phyloP scores from a whole-genome alignment of 345 rosid genomes.

The Populus davidiana region DNA sequence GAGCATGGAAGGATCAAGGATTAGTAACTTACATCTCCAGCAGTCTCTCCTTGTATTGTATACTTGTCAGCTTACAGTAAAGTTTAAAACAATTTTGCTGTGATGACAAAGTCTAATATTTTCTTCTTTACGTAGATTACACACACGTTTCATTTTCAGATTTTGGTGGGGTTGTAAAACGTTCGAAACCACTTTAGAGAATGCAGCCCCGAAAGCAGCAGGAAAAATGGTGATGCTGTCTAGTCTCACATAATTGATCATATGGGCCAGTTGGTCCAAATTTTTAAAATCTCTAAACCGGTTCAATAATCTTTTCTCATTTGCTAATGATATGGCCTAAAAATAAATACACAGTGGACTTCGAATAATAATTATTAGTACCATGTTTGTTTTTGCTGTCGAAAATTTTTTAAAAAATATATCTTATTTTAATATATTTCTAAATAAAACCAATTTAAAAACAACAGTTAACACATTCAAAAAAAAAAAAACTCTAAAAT shows the following conservation, averaged over 20 bases:
- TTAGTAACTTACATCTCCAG: background rate
- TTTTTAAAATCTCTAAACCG: too few relatives aligned
- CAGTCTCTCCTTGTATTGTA: background rate
- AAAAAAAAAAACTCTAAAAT: too few relatives aligned
- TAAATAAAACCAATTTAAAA: too few relatives aligned
- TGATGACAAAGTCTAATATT: background rate
- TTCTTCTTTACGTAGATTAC: background rate
- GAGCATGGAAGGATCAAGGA: background rate
- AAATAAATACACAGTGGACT: too few relatives aligned
- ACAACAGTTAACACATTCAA: too few relatives aligned
- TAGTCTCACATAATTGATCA: background rate
- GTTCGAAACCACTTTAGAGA: background rate
- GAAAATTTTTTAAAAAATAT: too few relatives aligned
- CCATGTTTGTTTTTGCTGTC: too few relatives aligned
- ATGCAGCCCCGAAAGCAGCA: too few relatives aligned
- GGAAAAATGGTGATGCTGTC: background rate
- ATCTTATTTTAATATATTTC: too few relatives aligned
- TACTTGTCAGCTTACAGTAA: background rate
- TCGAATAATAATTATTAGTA: background rate
- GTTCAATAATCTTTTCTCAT: too few relatives aligned
- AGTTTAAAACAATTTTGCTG: background rate
- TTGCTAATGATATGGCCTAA: too few relatives aligned
- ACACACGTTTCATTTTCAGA: background rate
- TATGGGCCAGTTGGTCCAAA: too few relatives aligned
- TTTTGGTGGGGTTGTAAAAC: background rate